These are phyloP conservation scores for Saccharum officinarum DNA, from an alignment of 176 grass and related monocot genomes.

Conservation along the genomic window DNA sequence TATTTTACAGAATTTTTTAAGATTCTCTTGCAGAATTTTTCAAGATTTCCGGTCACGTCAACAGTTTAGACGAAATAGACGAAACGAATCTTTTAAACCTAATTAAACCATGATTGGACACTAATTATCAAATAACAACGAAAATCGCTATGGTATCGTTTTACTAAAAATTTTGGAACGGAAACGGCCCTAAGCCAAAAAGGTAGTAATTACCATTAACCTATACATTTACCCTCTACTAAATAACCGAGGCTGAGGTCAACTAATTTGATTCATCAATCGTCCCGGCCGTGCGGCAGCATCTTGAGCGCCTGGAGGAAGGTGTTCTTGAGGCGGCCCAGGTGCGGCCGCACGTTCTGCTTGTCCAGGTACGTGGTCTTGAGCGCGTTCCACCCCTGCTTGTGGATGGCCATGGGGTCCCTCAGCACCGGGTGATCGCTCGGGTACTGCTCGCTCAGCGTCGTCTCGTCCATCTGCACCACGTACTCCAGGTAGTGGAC, in stretches of 20 bases:
- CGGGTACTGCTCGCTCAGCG: conserved; percentile 79
- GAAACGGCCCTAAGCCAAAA: no score
- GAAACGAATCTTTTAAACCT: no score
- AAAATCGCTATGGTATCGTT: no score
- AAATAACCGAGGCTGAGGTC: background rate
- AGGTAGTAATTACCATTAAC: background rate
- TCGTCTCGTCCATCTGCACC: conserved; percentile 84
- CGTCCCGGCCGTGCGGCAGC: conserved; percentile 52
- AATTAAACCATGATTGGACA: no score
- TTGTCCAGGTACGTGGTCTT: conserved; percentile 87
- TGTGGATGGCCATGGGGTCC: conserved; percentile 74
- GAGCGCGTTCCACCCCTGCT: conserved; percentile 77
- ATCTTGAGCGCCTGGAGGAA: conserved; percentile 63
- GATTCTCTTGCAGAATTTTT: no score
- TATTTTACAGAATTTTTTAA: no score
- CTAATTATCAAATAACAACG: no score
- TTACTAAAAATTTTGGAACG: no score
- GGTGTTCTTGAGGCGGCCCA: conserved; percentile 82
- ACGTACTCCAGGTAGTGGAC: conserved; percentile 82
- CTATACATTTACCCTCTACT: background rate
- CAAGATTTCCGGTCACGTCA: no score
- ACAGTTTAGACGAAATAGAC: no score
- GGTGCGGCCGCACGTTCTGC: conserved; percentile 85
- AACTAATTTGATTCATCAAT: background rate
- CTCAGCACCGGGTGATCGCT: conserved; percentile 67